These are phyloP conservation scores for Stylonectria norvegica DNA, from an alignment of 2,329 filamentous ascomycete genomes.

Conservation along the genomic window DNA sequence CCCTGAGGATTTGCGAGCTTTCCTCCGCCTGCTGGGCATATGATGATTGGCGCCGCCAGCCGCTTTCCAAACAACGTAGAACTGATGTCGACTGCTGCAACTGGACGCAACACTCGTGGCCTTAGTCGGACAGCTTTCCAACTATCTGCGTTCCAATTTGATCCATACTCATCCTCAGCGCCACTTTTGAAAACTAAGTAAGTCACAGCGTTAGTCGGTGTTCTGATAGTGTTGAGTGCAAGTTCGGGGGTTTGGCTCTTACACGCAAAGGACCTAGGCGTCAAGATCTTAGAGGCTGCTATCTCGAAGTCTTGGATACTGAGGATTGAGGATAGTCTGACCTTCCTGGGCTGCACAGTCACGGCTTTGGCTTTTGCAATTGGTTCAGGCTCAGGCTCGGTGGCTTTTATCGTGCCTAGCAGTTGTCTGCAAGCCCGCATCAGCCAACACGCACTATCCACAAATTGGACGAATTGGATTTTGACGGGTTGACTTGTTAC, in stretches of 20 bases:
- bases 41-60: constrained; percentile 7
- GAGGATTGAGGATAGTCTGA: not conserved
- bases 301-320: constrained; percentile 3
- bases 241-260: not conserved
- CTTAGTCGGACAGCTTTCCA: constrained; percentile 7
- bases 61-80: not conserved
- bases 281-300: constrained; percentile 1
- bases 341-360: not conserved
- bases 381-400: not conserved
- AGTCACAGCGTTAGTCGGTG: not conserved
- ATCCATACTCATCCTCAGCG: constrained; percentile 5
- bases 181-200: constrained; percentile 9
- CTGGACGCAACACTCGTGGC: constrained; percentile 6
- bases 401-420: not conserved
- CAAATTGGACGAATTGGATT: too few species aligned
- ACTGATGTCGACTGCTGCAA: not conserved
- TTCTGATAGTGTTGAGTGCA: not conserved
- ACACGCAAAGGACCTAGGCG: constrained; percentile 4
- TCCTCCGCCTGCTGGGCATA: constrained; percentile 9
- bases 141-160: constrained; percentile 3
- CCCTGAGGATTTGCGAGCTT: constrained; percentile 7
- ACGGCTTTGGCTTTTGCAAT: not conserved
- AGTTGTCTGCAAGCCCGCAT: not conserved
- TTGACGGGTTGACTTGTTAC: too few species aligned
- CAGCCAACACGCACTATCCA: not conserved